Evolutionary conservation across 2,329 filamentous ascomycete species (phyloP), one percentile per base, ranked within the genome.

Genomic region (Phialemonium atrogriseum): DNA sequence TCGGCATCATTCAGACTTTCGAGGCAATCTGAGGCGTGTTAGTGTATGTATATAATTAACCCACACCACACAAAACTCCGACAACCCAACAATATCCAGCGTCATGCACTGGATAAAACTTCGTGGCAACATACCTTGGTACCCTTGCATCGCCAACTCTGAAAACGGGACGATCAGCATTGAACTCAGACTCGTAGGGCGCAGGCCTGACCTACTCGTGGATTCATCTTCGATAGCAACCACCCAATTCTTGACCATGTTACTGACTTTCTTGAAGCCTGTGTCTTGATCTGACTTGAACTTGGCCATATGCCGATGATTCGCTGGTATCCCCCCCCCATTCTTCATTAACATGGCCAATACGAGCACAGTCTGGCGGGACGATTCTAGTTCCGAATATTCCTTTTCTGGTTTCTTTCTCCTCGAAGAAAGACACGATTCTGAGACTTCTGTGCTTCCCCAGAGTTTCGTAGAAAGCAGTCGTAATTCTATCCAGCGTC

Each of bases 21-120:
- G 7, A 27, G 14, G 10, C 25, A 27, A 18, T 27, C 25, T 41
- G n/a, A n/a, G n/a, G n/a, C n/a, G n/a, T n/a, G n/a, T n/a, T n/a
- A n/a, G n/a, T n/a, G n/a, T n/a, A n/a, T n/a, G n/a, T n/a, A n/a
- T n/a, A n/a, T n/a, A n/a, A n/a, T n/a, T n/a, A n/a, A n/a, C n/a
- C n/a, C n/a, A n/a, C n/a, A n/a, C n/a, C n/a, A n/a, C n/a, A n/a
- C n/a, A n/a, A n/a, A n/a, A n/a, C n/a, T n/a, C n/a, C n/a, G n/a
- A n/a, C n/a, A n/a, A n/a, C n/a, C n/a, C n/a, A n/a, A n/a, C n/a
- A n/a, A n/a, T n/a, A n/a, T n/a, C n/a, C n/a, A n/a, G n/a, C n/a
- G n/a, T n/a, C n/a, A n/a, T n/a, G n/a, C n/a, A n/a, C n/a, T n/a
- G n/a, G n/a, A n/a, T n/a, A n/a, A n/a, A n/a, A n/a, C n/a, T n/a